These are phyloP conservation scores for Aspergillus sp. DNA, from an alignment of 2,329 filamentous ascomycete species.

Conservation along the genomic window DNA sequence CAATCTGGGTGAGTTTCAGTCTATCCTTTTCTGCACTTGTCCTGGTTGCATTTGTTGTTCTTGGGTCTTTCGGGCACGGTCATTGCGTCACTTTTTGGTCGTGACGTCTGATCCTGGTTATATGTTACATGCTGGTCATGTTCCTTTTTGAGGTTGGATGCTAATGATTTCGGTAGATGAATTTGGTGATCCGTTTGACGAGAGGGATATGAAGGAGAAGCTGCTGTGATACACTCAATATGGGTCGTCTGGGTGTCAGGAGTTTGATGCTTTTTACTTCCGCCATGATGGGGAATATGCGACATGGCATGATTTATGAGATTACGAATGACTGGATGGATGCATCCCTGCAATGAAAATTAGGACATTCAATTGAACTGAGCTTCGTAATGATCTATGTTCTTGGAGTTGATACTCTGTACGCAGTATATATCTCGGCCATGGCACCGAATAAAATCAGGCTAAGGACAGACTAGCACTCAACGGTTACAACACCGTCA, in stretches of 20 bases:
- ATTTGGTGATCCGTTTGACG: conserved; percentile 47
- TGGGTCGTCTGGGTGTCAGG: conserved; percentile 8
- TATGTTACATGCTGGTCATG: too few species aligned
- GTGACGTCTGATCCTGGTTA: too few species aligned
- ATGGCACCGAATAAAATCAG: too few species aligned
- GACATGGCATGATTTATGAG: conserved; percentile 24
- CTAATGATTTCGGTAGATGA: conserved; percentile 29
- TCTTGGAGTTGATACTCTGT: too few species aligned
- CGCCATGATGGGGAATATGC: neutral
- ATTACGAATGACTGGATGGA: conserved; percentile 12
- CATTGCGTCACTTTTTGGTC: neutral
- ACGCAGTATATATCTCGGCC: too few species aligned
- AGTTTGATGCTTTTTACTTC: neutral
- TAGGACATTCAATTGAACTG: too few species aligned
- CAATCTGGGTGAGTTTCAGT: conserved; percentile 42
- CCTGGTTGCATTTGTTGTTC: neutral
- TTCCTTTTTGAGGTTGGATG: too few species aligned
- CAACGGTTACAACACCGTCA: too few species aligned
- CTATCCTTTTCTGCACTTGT: neutral
- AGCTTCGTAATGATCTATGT: too few species aligned
- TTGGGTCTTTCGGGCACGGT: neutral
- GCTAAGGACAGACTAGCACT: too few species aligned
- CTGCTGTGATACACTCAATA: conserved; percentile 6
- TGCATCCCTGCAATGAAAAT: neutral
- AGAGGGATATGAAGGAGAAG: conserved; percentile 35